phyloP scores from a whole-genome alignment of 495 filamentous ascomycete genomes.

The Bathelium albidoporum region DNA sequence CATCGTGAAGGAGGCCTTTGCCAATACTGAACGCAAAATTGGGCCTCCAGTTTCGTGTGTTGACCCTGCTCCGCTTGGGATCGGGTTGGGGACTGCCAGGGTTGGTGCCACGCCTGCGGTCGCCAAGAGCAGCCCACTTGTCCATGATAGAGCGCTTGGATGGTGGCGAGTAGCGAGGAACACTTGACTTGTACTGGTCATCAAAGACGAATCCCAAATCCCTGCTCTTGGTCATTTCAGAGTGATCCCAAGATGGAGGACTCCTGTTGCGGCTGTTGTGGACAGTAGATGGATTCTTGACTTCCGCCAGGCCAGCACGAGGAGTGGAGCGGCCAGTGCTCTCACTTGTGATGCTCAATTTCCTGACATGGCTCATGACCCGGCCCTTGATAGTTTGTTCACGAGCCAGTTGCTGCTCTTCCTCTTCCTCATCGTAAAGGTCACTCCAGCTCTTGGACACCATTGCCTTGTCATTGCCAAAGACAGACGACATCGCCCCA shows the following conservation, averaged over 20 bases:
- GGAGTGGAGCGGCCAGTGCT: constrained; percentile 26
- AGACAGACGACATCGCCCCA: constrained; percentile 58
- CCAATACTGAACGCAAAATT: constrained; percentile 6
- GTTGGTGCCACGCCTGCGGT: constrained; percentile 48
- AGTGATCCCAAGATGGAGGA: constrained; percentile 10
- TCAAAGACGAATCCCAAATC: constrained; percentile 61
- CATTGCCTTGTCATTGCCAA: constrained; percentile 60
- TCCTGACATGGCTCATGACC: constrained; percentile 18
- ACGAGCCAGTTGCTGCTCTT: constrained; percentile 45
- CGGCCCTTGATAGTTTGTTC: constrained; percentile 24
- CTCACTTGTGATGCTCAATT: constrained; percentile 14
- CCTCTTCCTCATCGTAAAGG: constrained; percentile 83
- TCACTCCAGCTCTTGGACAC: constrained; percentile 97
- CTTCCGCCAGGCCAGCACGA: constrained; percentile 26
- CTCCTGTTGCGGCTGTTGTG: constrained; percentile 25
- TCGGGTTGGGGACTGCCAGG: not conserved
- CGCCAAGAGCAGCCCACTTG: constrained; percentile 80
- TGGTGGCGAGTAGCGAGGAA: constrained; percentile 41
- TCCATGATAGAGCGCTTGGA: constrained; percentile 50
- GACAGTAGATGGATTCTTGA: constrained; percentile 27
- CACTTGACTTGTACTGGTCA: constrained; percentile 40
- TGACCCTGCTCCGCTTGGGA: constrained; percentile 16
- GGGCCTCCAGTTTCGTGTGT: constrained; percentile 14
- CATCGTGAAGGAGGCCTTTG: constrained; percentile 3
- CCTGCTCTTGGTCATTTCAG: constrained; percentile 25